Evolutionary conservation across 768 basidiomycete genomes (phyloP).

Genomic region (Cystoderma amianthinum): DNA sequence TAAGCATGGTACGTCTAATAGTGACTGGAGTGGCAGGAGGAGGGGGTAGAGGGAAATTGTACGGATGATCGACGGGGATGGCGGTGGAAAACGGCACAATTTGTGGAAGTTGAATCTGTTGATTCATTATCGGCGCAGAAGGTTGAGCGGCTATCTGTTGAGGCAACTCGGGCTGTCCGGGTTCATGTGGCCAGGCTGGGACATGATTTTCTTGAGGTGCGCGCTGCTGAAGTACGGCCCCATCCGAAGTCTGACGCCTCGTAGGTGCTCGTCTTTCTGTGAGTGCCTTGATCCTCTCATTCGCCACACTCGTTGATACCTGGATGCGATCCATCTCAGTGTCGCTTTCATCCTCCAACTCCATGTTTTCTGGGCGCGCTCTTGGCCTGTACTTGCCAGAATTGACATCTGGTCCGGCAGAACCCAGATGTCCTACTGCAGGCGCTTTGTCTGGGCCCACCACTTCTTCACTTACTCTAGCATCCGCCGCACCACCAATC

Average conservation of each 20-base stretch:
- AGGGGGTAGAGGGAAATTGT: constrained; percentile 61
- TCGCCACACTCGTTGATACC: constrained; percentile 62
- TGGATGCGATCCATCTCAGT: constrained; percentile 36
- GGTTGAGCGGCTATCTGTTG: constrained; percentile 7
- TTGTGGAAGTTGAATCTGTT: not conserved
- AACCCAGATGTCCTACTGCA: not conserved
- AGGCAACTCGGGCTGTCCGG: constrained; percentile 4
- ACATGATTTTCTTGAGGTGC: constrained; percentile 14
- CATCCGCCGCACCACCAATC: not conserved
- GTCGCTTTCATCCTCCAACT: constrained; percentile 63
- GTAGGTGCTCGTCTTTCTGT: constrained; percentile 37
- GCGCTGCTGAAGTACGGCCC: constrained; percentile 1
- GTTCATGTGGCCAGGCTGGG: constrained; percentile 15
- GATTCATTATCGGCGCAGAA: constrained; percentile 5
- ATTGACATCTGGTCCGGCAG: constrained; percentile 1
- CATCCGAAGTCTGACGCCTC: not conserved
- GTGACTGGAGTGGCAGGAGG: constrained; percentile 80
- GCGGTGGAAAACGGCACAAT: constrained; percentile 27
- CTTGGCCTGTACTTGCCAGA: constrained; percentile 49
- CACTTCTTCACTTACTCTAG: not conserved
- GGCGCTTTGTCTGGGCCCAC: not conserved
- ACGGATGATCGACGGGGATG: constrained; percentile 58
- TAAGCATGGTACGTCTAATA: constrained; percentile 77
- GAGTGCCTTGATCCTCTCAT: constrained; percentile 56
- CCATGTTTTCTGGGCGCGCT: constrained; percentile 56